Conservation (phyloP, 2,329 filamentous ascomycete species). For the Epichloe uncinata region DNA sequence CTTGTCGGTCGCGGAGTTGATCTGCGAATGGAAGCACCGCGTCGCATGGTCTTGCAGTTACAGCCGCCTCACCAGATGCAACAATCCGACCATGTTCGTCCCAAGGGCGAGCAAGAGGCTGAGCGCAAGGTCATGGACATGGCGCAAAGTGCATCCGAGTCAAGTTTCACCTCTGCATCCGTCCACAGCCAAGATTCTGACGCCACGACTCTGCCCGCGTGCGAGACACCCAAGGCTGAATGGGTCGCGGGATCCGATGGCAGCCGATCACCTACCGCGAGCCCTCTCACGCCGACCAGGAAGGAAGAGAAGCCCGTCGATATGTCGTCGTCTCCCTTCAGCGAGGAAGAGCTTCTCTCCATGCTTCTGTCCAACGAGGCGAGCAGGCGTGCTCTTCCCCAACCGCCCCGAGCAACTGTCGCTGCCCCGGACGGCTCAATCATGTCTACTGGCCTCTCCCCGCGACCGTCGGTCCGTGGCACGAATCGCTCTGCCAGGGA, state of each 20-base stretch:
- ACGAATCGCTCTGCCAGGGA: slow-evolving; percentile 8
- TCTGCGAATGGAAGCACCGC: not conserved
- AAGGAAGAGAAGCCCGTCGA: slow-evolving; percentile 3
- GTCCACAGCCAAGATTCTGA: slow-evolving; percentile 12
- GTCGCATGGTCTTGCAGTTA: slow-evolving; percentile 1
- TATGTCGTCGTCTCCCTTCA: slow-evolving; percentile 18
- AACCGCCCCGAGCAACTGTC: slow-evolving; percentile 17
- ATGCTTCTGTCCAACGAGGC: slow-evolving; percentile 15
- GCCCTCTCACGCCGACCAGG: slow-evolving; percentile 4
- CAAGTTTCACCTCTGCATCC: slow-evolving; percentile 15
- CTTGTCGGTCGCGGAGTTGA: not conserved
- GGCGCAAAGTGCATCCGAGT: slow-evolving; percentile 8
- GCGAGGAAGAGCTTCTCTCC: slow-evolving; percentile 21
- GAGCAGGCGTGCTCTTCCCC: slow-evolving; percentile 15
- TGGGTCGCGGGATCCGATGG: slow-evolving; percentile 1
- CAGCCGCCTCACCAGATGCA: slow-evolving; percentile 2
- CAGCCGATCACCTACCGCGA: slow-evolving; percentile 6
- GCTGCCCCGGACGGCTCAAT: slow-evolving; percentile 15
- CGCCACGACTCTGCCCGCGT: slow-evolving; percentile 6
- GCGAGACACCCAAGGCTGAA: slow-evolving; percentile 8
- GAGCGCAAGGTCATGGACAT: not conserved
- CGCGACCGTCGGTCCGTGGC: slow-evolving; percentile 10
- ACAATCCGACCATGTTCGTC: slow-evolving; percentile 8
- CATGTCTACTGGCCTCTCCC: slow-evolving; percentile 16
- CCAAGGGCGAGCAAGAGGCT: slow-evolving; percentile 6